phyloP scores from a whole-genome alignment of 2,329 filamentous ascomycete species.

The Pyricularia pennisetigena region DNA sequence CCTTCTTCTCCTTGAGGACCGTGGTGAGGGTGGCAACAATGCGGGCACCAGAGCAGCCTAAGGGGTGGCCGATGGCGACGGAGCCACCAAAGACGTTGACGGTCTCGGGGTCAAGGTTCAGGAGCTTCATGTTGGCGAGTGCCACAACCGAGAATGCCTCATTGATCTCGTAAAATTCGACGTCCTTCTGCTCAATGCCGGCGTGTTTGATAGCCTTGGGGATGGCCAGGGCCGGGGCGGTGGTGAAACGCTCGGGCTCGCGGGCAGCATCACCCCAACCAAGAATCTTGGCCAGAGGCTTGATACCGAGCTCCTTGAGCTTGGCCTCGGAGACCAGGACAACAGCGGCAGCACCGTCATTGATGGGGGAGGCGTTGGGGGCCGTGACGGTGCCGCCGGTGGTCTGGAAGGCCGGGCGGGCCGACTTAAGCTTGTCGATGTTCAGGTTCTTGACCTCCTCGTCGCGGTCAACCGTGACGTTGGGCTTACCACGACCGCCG shows the following conservation, averaged over 20 bases:
- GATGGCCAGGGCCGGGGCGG: slow-evolving; percentile 83
- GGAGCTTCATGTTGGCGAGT: slow-evolving; percentile 89
- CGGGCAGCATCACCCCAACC: slow-evolving; percentile 95
- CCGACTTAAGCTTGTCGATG: slow-evolving; percentile 69
- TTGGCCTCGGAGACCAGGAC: slow-evolving; percentile 92
- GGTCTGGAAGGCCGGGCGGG: slow-evolving; percentile 75
- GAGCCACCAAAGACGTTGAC: slow-evolving; percentile 95
- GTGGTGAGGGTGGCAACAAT: slow-evolving; percentile 85
- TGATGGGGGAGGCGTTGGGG: slow-evolving; percentile 91
- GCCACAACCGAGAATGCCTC: slow-evolving; percentile 97
- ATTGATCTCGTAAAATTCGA: slow-evolving; percentile 98
- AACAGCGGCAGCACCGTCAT: slow-evolving; percentile 86
- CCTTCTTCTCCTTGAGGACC: slow-evolving; percentile 82
- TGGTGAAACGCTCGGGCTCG: slow-evolving; percentile 90
- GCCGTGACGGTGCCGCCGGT: slow-evolving; percentile 85
- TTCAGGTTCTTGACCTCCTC: slow-evolving; percentile 96
- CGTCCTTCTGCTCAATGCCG: slow-evolving; percentile 61
- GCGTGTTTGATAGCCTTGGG: slow-evolving; percentile 97
- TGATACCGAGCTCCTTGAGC: slow-evolving; percentile 83
- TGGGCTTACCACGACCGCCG: slow-evolving; percentile 83
- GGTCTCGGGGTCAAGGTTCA: slow-evolving; percentile 69
- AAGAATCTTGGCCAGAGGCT: slow-evolving; percentile 90
- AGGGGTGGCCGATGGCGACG: slow-evolving; percentile 89
- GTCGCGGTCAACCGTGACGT: slow-evolving; percentile 69
- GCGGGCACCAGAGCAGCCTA: slow-evolving; percentile 87